phyloP scores from a whole-genome alignment of 805 yeast species.

The Metschnikowia noctiluminum region DNA sequence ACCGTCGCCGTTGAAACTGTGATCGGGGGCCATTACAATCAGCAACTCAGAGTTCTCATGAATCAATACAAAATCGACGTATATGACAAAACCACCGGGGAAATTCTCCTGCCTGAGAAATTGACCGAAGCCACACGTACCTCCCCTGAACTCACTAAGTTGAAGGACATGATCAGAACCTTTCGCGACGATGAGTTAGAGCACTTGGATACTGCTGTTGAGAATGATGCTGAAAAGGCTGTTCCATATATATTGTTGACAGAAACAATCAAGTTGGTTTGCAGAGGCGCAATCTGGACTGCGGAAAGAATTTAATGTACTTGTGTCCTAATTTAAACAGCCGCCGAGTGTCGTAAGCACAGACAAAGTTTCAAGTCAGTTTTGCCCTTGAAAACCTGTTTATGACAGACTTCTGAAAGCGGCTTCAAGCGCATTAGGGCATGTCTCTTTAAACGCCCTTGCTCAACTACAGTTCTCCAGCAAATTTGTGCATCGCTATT shows the following conservation, averaged over 20 bases:
- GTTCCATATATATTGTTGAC: constrained; percentile 88
- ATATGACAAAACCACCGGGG: constrained; percentile 34
- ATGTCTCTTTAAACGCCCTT: too few species aligned
- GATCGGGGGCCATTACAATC: constrained; percentile 93
- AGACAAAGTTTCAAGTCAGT: too few species aligned
- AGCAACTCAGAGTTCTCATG: constrained; percentile 74
- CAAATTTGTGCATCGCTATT: too few species aligned
- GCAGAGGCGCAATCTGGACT: constrained; percentile 84
- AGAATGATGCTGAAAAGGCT: constrained; percentile 88
- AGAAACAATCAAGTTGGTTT: constrained; percentile 78
- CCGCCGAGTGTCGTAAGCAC: too few species aligned
- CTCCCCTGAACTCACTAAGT: constrained; percentile 53
- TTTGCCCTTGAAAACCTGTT: too few species aligned
- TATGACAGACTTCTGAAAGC: too few species aligned
- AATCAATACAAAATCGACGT: constrained; percentile 56
- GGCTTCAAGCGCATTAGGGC: too few species aligned
- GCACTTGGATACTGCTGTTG: constrained; percentile 90
- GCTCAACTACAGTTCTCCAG: too few species aligned
- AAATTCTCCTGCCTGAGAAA: constrained; percentile 20
- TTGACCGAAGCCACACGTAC: constrained; percentile 25
- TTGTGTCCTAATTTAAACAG: too few species aligned
- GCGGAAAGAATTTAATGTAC: constrained; percentile 70
- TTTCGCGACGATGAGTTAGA: constrained; percentile 95
- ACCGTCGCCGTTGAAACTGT: constrained; percentile 99
- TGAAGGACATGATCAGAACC: constrained; percentile 61